phyloP scores from a whole-genome alignment of 2,329 filamentous ascomycete species.

The Claviceps spartinae region DNA sequence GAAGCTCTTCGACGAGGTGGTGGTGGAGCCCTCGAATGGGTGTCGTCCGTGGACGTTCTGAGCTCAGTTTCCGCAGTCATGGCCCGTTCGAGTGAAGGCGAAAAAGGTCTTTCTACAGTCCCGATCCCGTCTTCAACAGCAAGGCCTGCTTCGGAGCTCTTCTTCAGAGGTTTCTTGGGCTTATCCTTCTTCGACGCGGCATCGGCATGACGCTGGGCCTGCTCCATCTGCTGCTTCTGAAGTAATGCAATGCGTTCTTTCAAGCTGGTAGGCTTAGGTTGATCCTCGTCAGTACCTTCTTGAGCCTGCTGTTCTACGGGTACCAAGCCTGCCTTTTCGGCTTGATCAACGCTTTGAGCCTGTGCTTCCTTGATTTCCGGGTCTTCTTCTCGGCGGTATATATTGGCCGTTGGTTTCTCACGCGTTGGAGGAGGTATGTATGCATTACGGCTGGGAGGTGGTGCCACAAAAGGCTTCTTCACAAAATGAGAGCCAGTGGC shows the following conservation, averaged over 20 bases:
- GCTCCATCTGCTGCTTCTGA: slow-evolving; percentile 87
- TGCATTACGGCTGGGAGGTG: slow-evolving; percentile 82
- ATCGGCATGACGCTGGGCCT: slow-evolving; percentile 70
- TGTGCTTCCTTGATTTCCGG: slow-evolving; percentile 54
- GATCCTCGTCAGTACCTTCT: slow-evolving; percentile 53
- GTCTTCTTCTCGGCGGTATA: slow-evolving; percentile 82
- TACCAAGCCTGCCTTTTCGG: slow-evolving; percentile 53
- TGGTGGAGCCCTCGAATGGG: slow-evolving; percentile 22
- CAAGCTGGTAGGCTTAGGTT: slow-evolving; percentile 81
- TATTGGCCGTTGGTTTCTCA: slow-evolving; percentile 56
- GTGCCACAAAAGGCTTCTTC: slow-evolving; percentile 93
- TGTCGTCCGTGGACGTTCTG: slow-evolving; percentile 37
- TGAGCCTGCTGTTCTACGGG: slow-evolving; percentile 25
- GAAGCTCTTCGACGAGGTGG: slow-evolving; percentile 40
- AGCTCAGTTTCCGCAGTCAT: slow-evolving; percentile 33
- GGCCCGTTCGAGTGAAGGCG: slow-evolving; percentile 27
- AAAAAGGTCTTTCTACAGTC: slow-evolving; percentile 16
- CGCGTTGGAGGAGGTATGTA: slow-evolving; percentile 71
- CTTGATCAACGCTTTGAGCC: slow-evolving; percentile 50
- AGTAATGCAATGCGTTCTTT: slow-evolving; percentile 92
- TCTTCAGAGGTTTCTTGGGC: slow-evolving; percentile 63
- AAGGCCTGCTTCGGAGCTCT: slow-evolving; percentile 35
- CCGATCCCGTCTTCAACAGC: slow-evolving; percentile 17
- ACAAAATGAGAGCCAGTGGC: slow-evolving; percentile 54
- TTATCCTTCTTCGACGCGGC: slow-evolving; percentile 74